phyloP scores from a whole-genome alignment of 805 yeast genomes.

The Gaillardinia entomophila region DNA sequence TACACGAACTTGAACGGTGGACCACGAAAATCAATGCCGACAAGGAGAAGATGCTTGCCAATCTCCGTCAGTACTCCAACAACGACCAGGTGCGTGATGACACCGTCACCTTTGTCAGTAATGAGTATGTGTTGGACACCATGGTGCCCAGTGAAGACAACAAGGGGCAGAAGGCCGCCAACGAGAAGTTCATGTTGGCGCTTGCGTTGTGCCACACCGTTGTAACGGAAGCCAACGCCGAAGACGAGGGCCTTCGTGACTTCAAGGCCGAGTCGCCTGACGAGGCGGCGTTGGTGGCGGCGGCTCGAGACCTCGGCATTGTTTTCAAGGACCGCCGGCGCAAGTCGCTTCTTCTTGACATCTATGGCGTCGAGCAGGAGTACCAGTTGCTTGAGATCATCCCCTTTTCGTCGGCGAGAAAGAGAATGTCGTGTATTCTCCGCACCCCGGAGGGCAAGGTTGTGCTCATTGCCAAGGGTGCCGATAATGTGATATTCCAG shows the following conservation, averaged over 20 bases:
- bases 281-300: constrained; percentile 74
- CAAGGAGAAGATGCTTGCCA: constrained; percentile 40
- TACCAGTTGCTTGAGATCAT: constrained; percentile 51
- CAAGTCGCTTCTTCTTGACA: constrained; percentile 36
- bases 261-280: constrained; percentile 82
- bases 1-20: constrained; percentile 40
- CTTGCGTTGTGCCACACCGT: constrained; percentile 74
- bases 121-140: constrained; percentile 52
- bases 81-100: constrained; percentile 49
- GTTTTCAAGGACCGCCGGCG: constrained; percentile 52
- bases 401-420: constrained; percentile 66
- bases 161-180: constrained; percentile 36
- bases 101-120: constrained; percentile 57
- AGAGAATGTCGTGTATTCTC: constrained; percentile 74
- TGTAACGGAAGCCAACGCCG: constrained; percentile 47
- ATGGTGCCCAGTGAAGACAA: constrained; percentile 21
- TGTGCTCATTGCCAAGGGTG: constrained; percentile 61
- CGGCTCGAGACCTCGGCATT: constrained; percentile 69
- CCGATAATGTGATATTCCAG: constrained; percentile 62
- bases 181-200: constrained; percentile 56
- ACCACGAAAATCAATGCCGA: constrained; percentile 37
- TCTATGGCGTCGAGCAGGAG: constrained; percentile 40
- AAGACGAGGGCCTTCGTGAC: constrained; percentile 35
- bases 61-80: constrained; percentile 21
- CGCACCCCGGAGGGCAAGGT: constrained; percentile 36